A percentile compares a stretch with the other conserved stretches of the same genome.
phyloP scores from a whole-genome alignment of 768 basidiomycete genomes.

The Pisolithus microcarpus region DNA sequence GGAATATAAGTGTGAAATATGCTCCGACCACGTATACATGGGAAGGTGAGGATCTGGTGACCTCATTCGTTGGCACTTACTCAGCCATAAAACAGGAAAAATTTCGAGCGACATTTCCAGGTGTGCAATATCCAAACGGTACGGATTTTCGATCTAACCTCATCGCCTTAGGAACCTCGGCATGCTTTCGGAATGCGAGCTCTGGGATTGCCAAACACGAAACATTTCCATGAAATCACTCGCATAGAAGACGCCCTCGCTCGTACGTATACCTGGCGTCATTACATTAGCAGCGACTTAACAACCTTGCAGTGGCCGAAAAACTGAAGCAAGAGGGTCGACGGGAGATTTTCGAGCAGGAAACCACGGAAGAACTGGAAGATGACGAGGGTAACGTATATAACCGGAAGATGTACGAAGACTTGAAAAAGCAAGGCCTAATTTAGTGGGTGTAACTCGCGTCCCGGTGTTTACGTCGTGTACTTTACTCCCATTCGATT shows the following conservation, averaged over 20 bases:
- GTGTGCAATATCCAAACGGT: slow-evolving; percentile 28
- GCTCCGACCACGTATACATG: slow-evolving; percentile 95
- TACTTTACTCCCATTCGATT: slow-evolving; percentile 5
- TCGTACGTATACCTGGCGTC: slow-evolving; percentile 45
- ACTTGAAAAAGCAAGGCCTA: slow-evolving; percentile 91
- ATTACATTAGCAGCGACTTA: neutral
- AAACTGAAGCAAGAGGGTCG: slow-evolving; percentile 96
- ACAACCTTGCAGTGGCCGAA: slow-evolving; percentile 68
- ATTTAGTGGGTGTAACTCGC: slow-evolving; percentile 37
- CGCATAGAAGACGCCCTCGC: slow-evolving; percentile 94
- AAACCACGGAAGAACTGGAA: slow-evolving; percentile 96
- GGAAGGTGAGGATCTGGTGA: slow-evolving; percentile 50
- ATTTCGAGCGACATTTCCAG: slow-evolving; percentile 95
- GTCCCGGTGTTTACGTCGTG: neutral
- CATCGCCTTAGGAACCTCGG: slow-evolving; percentile 64
- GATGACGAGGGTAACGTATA: slow-evolving; percentile 99
- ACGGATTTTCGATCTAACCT: slow-evolving; percentile 12
- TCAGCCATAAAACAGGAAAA: slow-evolving; percentile 55
- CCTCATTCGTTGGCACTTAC: neutral
- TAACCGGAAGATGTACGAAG: slow-evolving; percentile 96
- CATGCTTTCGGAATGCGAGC: slow-evolving; percentile 99
- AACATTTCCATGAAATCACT: slow-evolving; percentile 99
- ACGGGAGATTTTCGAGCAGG: slow-evolving; percentile 86
- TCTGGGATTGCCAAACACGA: slow-evolving; percentile 93
- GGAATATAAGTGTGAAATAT: slow-evolving; percentile 96